Percentiles rank a stretch among this genome's conserved stretches.
These are phyloP conservation scores for Didymella pomorum DNA, from an alignment of 2,329 filamentous ascomycete genomes.

Conservation along the genomic window DNA sequence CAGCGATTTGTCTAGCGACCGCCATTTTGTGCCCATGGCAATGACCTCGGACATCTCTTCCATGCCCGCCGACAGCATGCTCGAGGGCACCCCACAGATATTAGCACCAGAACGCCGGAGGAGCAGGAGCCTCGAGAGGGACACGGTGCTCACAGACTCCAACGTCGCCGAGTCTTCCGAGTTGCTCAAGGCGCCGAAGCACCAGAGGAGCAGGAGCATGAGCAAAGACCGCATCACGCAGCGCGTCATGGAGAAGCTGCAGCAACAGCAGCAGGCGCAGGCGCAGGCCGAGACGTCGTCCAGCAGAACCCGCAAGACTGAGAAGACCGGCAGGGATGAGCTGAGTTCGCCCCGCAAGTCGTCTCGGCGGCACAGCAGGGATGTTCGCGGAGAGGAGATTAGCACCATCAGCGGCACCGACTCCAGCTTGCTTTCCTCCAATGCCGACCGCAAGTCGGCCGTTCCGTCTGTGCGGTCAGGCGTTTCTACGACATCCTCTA, in stretches of 20 bases:
- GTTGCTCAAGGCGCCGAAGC: slow-evolving; percentile 64
- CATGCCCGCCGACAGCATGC: slow-evolving; percentile 75
- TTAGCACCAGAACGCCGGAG: slow-evolving; percentile 56
- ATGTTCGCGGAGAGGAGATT: slow-evolving; percentile 54
- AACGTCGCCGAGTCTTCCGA: slow-evolving; percentile 37
- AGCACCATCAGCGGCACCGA: slow-evolving; percentile 59
- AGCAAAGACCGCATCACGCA: slow-evolving; percentile 73
- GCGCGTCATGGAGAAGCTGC: slow-evolving; percentile 73
- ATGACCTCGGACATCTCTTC: slow-evolving; percentile 86
- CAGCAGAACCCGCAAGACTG: slow-evolving; percentile 29
- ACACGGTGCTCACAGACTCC: slow-evolving; percentile 36
- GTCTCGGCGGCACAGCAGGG: slow-evolving; percentile 54
- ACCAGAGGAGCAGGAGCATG: slow-evolving; percentile 67
- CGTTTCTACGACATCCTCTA: slow-evolving; percentile 67
- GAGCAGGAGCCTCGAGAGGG: slow-evolving; percentile 60
- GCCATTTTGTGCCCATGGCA: slow-evolving; percentile 70
- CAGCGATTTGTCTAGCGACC: slow-evolving; percentile 72
- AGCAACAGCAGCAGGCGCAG: slow-evolving; percentile 61
- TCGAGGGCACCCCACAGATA: slow-evolving; percentile 63
- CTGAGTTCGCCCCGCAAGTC: slow-evolving; percentile 43
- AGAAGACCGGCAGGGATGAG: slow-evolving; percentile 41
- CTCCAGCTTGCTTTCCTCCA: slow-evolving; percentile 69
- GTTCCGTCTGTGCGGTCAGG: slow-evolving; percentile 68
- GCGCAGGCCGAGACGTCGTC: slow-evolving; percentile 58
- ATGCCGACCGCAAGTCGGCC: slow-evolving; percentile 63